These are phyloP conservation scores for Symbiodinium pilosum DNA, from an alignment of 73 alveolate genomes.

Conservation along the genomic window DNA sequence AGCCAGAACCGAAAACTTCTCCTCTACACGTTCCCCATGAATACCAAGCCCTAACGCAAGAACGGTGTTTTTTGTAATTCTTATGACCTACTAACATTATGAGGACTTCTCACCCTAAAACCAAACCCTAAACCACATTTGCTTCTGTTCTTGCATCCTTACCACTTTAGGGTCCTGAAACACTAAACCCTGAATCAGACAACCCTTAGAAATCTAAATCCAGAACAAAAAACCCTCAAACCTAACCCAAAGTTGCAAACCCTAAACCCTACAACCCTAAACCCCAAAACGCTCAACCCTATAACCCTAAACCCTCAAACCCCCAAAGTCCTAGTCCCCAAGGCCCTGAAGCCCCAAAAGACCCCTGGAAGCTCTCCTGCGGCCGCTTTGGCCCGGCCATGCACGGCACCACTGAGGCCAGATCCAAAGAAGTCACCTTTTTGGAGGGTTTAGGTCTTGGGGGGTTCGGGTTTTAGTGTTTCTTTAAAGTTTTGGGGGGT, in stretches of 20 bases:
- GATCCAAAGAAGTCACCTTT: conserved; percentile 95
- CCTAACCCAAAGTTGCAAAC: conserved; percentile 96
- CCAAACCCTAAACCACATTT: too few relatives aligned
- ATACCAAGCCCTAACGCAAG: too few relatives aligned
- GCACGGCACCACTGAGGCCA: conserved; percentile 97
- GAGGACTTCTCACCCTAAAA: too few relatives aligned
- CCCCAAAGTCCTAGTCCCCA: not conserved
- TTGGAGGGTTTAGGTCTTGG: not conserved
- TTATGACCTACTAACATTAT: too few relatives aligned
- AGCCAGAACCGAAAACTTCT: too few relatives aligned
- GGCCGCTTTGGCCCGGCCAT: conserved; percentile 98
- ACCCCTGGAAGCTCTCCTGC: conserved; percentile 86
- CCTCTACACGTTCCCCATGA: too few relatives aligned
- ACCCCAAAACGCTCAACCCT: conserved; percentile 22
- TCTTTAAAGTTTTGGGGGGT: not conserved
- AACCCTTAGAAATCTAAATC: conserved; percentile 97
- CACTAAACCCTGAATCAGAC: too few relatives aligned
- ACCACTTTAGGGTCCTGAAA: too few relatives aligned
- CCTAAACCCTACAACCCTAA: conserved; percentile 56
- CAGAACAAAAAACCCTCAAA: conserved; percentile 43
- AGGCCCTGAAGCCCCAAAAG: too few relatives aligned
- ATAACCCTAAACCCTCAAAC: not conserved
- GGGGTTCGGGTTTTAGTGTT: not conserved
- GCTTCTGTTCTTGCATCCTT: too few relatives aligned
- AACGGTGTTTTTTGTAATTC: too few relatives aligned